Percentiles rank a stretch among this genome's conserved stretches.
These are phyloP conservation scores for Pseudocercospora vitis DNA, from an alignment of 2,329 filamentous ascomycete species.

Conservation along the genomic window DNA sequence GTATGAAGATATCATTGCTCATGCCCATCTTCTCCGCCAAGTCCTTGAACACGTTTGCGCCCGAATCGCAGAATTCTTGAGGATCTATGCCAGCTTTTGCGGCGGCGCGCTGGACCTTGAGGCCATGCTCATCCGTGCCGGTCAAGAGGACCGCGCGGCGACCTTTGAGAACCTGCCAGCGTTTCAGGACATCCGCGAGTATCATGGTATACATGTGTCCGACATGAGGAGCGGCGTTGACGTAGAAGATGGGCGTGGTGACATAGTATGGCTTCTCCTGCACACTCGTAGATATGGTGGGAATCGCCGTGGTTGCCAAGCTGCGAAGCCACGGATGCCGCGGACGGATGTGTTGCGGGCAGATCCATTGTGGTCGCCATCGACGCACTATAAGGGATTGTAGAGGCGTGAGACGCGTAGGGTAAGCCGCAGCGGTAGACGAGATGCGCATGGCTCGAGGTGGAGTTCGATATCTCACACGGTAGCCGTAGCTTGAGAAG, in stretches of 20 bases:
- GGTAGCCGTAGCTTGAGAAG: neutral
- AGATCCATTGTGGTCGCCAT: slow-evolving; percentile 41
- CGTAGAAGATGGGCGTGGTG: slow-evolving; percentile 97
- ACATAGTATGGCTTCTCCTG: slow-evolving; percentile 89
- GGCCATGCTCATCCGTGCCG: slow-evolving; percentile 94
- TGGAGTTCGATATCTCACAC: neutral
- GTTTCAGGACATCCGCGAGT: slow-evolving; percentile 84
- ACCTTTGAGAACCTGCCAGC: slow-evolving; percentile 80
- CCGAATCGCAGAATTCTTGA: slow-evolving; percentile 84
- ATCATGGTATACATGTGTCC: slow-evolving; percentile 94
- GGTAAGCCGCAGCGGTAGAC: neutral
- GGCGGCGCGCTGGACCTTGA: slow-evolving; percentile 93
- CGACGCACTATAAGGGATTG: slow-evolving; percentile 36
- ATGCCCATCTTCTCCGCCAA: slow-evolving; percentile 70
- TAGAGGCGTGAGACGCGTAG: slow-evolving; percentile 32
- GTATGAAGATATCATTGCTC: slow-evolving; percentile 81
- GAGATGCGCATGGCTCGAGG: slow-evolving; percentile 17
- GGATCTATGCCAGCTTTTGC: slow-evolving; percentile 67
- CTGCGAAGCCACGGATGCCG: slow-evolving; percentile 21
- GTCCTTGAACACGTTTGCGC: slow-evolving; percentile 74
- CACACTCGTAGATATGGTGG: too few relatives aligned
- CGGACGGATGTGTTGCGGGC: slow-evolving; percentile 24
- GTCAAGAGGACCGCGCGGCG: slow-evolving; percentile 74
- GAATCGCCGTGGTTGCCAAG: slow-evolving; percentile 18
- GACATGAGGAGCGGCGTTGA: slow-evolving; percentile 94